Percentiles rank a stretch among this genome's conserved stretches.
Conservation (phyloP, 176 grass and related monocot genomes). For the Aegilops longissima region DNA sequence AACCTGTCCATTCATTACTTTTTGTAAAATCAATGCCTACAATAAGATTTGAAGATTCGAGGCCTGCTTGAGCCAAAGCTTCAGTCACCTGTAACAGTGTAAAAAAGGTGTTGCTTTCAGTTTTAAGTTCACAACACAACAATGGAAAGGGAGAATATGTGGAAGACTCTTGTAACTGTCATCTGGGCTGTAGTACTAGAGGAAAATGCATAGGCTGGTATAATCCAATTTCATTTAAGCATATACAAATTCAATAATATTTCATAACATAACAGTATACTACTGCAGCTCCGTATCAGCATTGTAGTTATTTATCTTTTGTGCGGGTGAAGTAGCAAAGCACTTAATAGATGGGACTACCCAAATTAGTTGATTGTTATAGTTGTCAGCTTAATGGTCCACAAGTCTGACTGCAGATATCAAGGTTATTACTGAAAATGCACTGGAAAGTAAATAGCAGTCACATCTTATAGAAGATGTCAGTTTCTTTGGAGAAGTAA, state of each 20-base stretch:
- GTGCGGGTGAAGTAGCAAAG: neutral
- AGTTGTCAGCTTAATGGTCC: neutral
- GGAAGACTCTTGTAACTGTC: neutral
- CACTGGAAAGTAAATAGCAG: slow-evolving; percentile 8
- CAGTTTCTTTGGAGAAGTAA: neutral
- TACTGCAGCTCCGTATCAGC: neutral
- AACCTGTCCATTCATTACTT: slow-evolving; percentile 98
- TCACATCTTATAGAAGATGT: neutral
- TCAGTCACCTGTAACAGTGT: slow-evolving; percentile 69
- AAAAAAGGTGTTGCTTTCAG: slow-evolving; percentile 14
- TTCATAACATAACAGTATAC: neutral
- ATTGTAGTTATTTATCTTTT: neutral
- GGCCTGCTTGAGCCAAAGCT: slow-evolving; percentile 77
- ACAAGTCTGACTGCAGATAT: neutral
- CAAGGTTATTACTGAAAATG: slow-evolving; percentile 12
- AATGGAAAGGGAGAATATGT: neutral
- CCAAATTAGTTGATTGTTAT: neutral
- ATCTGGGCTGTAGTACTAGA: neutral
- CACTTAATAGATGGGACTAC: neutral
- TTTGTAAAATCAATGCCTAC: slow-evolving; percentile 96
- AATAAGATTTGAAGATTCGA: slow-evolving; percentile 96
- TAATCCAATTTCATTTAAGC: neutral
- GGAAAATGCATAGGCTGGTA: neutral
- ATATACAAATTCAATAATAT: neutral
- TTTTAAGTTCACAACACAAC: neutral